Evolutionary conservation across 768 basidiomycete species (phyloP).

Genomic region (Amanita jacksonii): DNA sequence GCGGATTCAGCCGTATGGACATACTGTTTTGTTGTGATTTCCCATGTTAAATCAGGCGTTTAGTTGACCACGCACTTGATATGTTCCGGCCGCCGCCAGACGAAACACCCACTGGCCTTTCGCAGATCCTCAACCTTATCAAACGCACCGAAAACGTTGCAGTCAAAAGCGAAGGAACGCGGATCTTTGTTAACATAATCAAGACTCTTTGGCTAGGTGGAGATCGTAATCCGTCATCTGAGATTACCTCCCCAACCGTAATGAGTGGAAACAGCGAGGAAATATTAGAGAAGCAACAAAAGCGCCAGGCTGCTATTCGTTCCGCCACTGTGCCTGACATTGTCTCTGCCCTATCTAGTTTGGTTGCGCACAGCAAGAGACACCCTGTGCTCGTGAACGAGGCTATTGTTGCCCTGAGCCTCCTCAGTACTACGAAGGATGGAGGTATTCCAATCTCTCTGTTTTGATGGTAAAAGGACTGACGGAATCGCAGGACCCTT

Average conservation of each 20-base stretch:
- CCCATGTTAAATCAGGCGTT: not conserved
- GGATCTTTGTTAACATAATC: slow-evolving; percentile 79
- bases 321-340: slow-evolving; percentile 43
- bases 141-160: slow-evolving; percentile 73
- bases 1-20: slow-evolving; percentile 58
- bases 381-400: slow-evolving; percentile 87
- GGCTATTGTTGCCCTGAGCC: slow-evolving; percentile 71
- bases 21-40: slow-evolving; percentile 1
- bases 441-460: slow-evolving; percentile 42
- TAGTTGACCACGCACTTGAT: slow-evolving; percentile 36
- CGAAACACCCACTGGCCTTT: slow-evolving; percentile 38
- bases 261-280: slow-evolving; percentile 20
- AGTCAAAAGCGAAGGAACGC: slow-evolving; percentile 83
- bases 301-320: slow-evolving; percentile 44
- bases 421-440: slow-evolving; percentile 55
- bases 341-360: slow-evolving; percentile 52
- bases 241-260: slow-evolving; percentile 12
- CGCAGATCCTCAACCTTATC: slow-evolving; percentile 65
- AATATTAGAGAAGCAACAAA: slow-evolving; percentile 33
- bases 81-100: slow-evolving; percentile 39
- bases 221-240: slow-evolving; percentile 16
- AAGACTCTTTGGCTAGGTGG: slow-evolving; percentile 66
- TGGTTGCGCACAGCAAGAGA: slow-evolving; percentile 68
- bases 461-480: not conserved
- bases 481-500: slow-evolving; percentile 37